Evolutionary conservation across 179 eudicot species (phyloP).

Genomic region (Gypsophila paniculata): DNA sequence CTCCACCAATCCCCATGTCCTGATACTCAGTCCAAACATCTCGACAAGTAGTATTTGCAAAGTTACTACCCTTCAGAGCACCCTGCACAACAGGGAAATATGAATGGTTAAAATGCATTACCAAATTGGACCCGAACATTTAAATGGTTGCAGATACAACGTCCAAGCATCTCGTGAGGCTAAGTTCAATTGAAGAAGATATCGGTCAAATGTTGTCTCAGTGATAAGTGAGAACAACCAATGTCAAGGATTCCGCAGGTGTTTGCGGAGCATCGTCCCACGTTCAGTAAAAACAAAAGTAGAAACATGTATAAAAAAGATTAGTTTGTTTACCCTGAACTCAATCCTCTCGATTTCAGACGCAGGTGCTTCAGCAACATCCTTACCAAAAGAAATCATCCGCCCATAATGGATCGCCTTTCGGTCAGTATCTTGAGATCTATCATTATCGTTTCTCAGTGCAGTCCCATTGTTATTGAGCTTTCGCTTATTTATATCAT

Average conservation of each 20-base stretch:
- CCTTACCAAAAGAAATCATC: slow-evolving; percentile 83
- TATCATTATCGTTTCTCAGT: slow-evolving; percentile 29
- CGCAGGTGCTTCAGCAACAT: slow-evolving; percentile 56
- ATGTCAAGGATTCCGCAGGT: too few relatives aligned
- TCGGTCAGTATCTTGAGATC: slow-evolving; percentile 18
- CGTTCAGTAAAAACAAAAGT: too few relatives aligned
- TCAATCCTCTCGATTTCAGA: slow-evolving; percentile 60
- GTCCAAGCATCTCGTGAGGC: too few relatives aligned
- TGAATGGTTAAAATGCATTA: neutral
- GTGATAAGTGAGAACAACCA: too few relatives aligned
- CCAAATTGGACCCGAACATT: neutral
- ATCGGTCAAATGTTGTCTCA: too few relatives aligned
- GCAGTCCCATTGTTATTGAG: slow-evolving; percentile 33
- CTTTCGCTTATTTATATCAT: slow-evolving; percentile 43
- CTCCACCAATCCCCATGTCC: slow-evolving; percentile 79
- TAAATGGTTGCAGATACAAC: neutral
- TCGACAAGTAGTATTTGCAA: slow-evolving; percentile 63
- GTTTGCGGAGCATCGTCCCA: too few relatives aligned
- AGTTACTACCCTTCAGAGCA: slow-evolving; percentile 71
- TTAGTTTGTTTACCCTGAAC: slow-evolving; percentile 61
- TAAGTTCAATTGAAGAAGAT: too few relatives aligned
- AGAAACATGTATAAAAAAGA: neutral
- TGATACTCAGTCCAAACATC: slow-evolving; percentile 96
- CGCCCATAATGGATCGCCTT: slow-evolving; percentile 64
- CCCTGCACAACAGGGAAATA: slow-evolving; percentile 37